Percentiles rank a stretch among this genome's conserved stretches.
Evolutionary conservation across 495 filamentous ascomycete genomes (phyloP).

Genomic region (Podospora sp.): DNA sequence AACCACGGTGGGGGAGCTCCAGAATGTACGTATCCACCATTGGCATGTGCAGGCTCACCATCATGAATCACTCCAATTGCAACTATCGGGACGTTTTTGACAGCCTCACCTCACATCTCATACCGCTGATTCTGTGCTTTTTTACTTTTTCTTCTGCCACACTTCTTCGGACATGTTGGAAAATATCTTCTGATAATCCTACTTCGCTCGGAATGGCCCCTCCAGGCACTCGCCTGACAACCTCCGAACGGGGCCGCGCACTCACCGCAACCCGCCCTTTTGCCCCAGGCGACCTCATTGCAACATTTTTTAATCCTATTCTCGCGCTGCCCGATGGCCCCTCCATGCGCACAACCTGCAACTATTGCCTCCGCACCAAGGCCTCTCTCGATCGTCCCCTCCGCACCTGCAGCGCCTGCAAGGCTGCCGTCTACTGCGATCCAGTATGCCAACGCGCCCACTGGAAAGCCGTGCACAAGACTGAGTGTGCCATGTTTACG

Average conservation of each 20-base stretch:
- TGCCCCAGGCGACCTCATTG: slow-evolving; percentile 44
- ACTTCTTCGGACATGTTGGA: too few relatives aligned
- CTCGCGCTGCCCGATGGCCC: slow-evolving; percentile 47
- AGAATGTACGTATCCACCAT: neutral
- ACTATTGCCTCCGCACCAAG: slow-evolving; percentile 41
- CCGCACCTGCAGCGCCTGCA: slow-evolving; percentile 54
- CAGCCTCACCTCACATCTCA: neutral
- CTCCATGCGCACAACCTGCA: slow-evolving; percentile 42
- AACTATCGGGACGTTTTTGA: slow-evolving; percentile 8
- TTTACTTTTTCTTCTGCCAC: neutral
- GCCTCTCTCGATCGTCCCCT: slow-evolving; percentile 30
- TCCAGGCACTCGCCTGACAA: slow-evolving; percentile 16
- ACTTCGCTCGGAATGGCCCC: slow-evolving; percentile 23
- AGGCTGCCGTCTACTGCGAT: slow-evolving; percentile 55
- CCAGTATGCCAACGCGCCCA: slow-evolving; percentile 56
- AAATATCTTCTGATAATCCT: too few relatives aligned
- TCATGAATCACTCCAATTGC: slow-evolving; percentile 1
- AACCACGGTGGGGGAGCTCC: neutral
- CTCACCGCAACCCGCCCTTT: slow-evolving; percentile 40
- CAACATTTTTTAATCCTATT: slow-evolving; percentile 41
- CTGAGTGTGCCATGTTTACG: slow-evolving; percentile 52
- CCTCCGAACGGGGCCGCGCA: slow-evolving; percentile 35
- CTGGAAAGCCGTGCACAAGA: slow-evolving; percentile 56
- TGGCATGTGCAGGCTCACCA: neutral
- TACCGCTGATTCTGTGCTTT: neutral